Evolutionary conservation across 495 filamentous ascomycete species (phyloP).

Genomic region (Cercophora newfieldiana): DNA sequence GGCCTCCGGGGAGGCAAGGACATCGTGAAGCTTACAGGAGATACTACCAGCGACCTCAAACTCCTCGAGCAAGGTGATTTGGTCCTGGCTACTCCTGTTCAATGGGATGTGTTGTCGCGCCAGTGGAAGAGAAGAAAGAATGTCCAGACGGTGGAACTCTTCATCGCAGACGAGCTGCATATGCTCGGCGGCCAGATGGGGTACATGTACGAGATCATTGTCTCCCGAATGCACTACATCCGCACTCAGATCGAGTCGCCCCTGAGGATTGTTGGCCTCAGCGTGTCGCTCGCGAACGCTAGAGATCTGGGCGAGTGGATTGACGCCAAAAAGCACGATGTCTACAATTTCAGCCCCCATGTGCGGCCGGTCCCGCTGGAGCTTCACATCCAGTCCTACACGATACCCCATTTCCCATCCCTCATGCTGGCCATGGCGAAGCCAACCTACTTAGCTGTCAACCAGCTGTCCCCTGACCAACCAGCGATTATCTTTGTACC

Average conservation of each 20-base stretch:
- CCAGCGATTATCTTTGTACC: slow-evolving; percentile 90
- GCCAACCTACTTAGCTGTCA: slow-evolving; percentile 81
- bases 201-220: slow-evolving; percentile 91
- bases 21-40: slow-evolving; percentile 91
- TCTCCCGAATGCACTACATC: slow-evolving; percentile 97
- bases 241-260: slow-evolving; percentile 80
- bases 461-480: slow-evolving; percentile 82
- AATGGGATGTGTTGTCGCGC: slow-evolving; percentile 95
- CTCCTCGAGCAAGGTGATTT: slow-evolving; percentile 86
- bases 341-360: slow-evolving; percentile 96
- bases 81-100: slow-evolving; percentile 85
- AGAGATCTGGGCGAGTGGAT: slow-evolving; percentile 98
- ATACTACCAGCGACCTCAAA: slow-evolving; percentile 88
- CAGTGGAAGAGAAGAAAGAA: slow-evolving; percentile 97
- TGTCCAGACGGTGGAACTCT: slow-evolving; percentile 83
- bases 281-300: slow-evolving; percentile 89
- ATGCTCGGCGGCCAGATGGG: slow-evolving; percentile 89
- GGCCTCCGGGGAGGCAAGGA: slow-evolving; percentile 80
- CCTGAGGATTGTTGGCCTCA: slow-evolving; percentile 86
- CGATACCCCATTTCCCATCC: slow-evolving; percentile 94
- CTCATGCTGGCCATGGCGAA: slow-evolving; percentile 98
- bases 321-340: slow-evolving; percentile 96
- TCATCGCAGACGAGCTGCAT: slow-evolving; percentile 96
- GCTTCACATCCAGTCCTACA: slow-evolving; percentile 93
- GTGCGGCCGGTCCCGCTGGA: slow-evolving; percentile 85